Conservation (phyloP, 2,329 filamentous ascomycete genomes). For the Cadophora gregata region DNA sequence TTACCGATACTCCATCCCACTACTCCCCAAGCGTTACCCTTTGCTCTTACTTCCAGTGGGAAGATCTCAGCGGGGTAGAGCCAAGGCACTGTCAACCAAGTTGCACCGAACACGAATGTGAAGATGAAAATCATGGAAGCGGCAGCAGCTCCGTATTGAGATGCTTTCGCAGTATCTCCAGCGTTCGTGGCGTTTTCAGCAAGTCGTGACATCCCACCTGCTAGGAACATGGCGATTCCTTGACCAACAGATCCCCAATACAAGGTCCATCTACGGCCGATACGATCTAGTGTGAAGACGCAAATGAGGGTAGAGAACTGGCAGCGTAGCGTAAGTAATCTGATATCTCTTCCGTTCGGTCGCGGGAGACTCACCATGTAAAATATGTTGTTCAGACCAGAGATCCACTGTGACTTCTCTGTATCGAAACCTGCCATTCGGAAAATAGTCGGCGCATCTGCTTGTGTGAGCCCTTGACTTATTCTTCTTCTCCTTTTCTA, state of each 20-base stretch:
- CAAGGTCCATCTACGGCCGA: constrained; percentile 71
- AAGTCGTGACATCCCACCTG: constrained; percentile 63
- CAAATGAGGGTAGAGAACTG: constrained; percentile 70
- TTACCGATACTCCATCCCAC: constrained; percentile 80
- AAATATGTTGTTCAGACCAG: constrained; percentile 61
- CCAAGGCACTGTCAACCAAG: constrained; percentile 62
- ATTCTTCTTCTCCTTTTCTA: background rate
- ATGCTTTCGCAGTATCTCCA: constrained; percentile 53
- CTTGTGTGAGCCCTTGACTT: background rate
- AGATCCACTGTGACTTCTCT: constrained; percentile 67
- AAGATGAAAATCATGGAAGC: constrained; percentile 75
- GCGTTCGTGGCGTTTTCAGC: constrained; percentile 55
- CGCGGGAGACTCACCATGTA: constrained; percentile 54
- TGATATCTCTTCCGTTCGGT: constrained; percentile 46
- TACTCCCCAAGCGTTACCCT: constrained; percentile 78
- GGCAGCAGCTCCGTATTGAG: constrained; percentile 65
- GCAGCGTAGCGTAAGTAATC: constrained; percentile 1
- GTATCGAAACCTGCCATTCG: constrained; percentile 69
- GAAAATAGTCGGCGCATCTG: constrained; percentile 57
- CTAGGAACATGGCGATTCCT: constrained; percentile 71
- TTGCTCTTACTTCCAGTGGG: constrained; percentile 71
- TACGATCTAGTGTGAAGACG: constrained; percentile 72
- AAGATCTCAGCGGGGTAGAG: constrained; percentile 77
- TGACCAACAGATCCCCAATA: constrained; percentile 72
- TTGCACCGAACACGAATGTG: constrained; percentile 64